These are phyloP conservation scores for Annulohypoxylon maeteangense DNA, from an alignment of 495 filamentous ascomycete genomes.

Conservation along the genomic window DNA sequence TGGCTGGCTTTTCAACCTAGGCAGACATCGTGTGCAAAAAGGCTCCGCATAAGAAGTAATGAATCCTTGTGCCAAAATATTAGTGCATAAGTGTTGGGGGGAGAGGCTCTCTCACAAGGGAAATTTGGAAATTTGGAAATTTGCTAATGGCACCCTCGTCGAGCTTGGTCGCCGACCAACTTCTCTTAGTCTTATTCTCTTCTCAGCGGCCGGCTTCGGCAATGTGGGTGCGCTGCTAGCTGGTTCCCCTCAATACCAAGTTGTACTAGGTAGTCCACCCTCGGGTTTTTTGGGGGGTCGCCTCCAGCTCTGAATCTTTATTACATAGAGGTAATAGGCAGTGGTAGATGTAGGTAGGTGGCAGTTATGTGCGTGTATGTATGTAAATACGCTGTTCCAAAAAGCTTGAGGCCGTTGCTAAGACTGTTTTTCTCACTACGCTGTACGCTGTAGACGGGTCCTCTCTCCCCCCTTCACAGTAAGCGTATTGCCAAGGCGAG, in stretches of 20 bases:
- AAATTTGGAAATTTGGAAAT: conserved; percentile 37
- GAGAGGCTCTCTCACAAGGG: conserved; percentile 21
- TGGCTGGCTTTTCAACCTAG: conserved; percentile 23
- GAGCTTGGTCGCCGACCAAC: conserved; percentile 43
- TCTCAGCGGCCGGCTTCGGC: conserved; percentile 36
- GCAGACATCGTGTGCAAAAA: conserved; percentile 32
- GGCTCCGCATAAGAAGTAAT: conserved; percentile 38
- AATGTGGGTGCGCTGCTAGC: conserved; percentile 34
- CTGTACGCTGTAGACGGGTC: no score
- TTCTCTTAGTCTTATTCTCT: conserved; percentile 21
- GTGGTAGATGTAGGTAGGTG: no score
- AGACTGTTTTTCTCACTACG: neutral
- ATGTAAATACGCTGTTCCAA: conserved; percentile 7
- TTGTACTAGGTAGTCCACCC: conserved; percentile 22
- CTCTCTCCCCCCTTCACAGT: conserved; percentile 33
- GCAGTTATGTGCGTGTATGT: neutral
- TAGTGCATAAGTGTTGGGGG: conserved; percentile 32
- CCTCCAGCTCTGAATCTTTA: conserved; percentile 1
- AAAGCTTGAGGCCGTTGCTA: conserved; percentile 10
- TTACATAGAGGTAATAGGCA: no score
- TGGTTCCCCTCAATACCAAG: conserved; percentile 26
- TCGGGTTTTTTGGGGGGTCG: conserved; percentile 10
- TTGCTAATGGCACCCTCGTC: conserved; percentile 45
- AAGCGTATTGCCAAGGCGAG: conserved; percentile 46
- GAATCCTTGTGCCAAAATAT: conserved; percentile 39